Conservation (phyloP, 148 eudicot genomes). For the Chenopodium formosanum region DNA sequence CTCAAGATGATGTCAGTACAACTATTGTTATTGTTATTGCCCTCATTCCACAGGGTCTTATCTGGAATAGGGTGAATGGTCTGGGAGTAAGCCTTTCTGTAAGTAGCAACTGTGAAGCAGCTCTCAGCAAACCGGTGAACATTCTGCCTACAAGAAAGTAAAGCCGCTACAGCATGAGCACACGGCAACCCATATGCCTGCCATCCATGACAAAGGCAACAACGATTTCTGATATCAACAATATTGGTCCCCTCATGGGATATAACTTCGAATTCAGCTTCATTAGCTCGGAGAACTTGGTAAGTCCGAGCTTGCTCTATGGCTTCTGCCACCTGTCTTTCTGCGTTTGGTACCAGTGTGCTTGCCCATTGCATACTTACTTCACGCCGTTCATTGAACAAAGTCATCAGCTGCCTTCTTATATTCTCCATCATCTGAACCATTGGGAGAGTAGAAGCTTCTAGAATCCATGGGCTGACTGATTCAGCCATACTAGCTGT, state of each 20-base stretch:
- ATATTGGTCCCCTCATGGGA: slow-evolving; percentile 55
- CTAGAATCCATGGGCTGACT: slow-evolving; percentile 51
- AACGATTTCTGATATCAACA: slow-evolving; percentile 62
- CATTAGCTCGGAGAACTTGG: slow-evolving; percentile 65
- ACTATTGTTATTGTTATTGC: neutral
- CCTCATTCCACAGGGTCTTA: slow-evolving; percentile 48
- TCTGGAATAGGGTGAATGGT: slow-evolving; percentile 74
- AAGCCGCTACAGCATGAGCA: slow-evolving; percentile 73
- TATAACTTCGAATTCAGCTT: slow-evolving; percentile 67
- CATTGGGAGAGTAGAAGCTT: slow-evolving; percentile 57
- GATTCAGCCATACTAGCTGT: slow-evolving; percentile 53
- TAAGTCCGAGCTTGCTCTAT: slow-evolving; percentile 48
- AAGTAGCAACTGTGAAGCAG: slow-evolving; percentile 60
- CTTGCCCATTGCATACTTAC: slow-evolving; percentile 61
- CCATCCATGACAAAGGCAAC: slow-evolving; percentile 67
- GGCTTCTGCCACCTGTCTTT: slow-evolving; percentile 58
- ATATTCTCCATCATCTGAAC: slow-evolving; percentile 79
- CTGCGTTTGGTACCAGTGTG: slow-evolving; percentile 60
- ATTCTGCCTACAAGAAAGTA: slow-evolving; percentile 70
- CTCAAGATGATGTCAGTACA: slow-evolving; percentile 30
- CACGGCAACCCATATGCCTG: slow-evolving; percentile 70
- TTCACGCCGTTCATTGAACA: slow-evolving; percentile 75
- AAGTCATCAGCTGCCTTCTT: slow-evolving; percentile 62
- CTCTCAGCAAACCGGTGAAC: slow-evolving; percentile 67
- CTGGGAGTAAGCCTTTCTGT: slow-evolving; percentile 66